Conservation (phyloP, 2,329 filamentous ascomycete genomes). For the Rhinocladiella mackenziei region DNA sequence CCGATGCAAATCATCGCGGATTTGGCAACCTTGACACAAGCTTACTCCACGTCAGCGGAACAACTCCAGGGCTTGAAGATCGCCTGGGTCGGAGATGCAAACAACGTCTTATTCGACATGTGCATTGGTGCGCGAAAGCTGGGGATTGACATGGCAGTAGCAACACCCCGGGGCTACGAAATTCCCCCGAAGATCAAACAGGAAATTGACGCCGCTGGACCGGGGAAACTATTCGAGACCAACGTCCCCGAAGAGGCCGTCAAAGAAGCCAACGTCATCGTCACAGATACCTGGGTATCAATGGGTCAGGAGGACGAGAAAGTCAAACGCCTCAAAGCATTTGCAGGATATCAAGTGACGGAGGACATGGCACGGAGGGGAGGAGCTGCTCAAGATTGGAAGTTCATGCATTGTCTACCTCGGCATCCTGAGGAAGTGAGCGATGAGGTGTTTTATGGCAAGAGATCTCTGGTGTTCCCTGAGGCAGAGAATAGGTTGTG, state of each 20-base stretch:
- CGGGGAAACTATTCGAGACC: slow-evolving; percentile 67
- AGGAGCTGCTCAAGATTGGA: slow-evolving; percentile 84
- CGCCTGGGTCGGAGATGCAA: slow-evolving; percentile 94
- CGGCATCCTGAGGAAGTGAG: slow-evolving; percentile 88
- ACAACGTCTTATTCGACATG: slow-evolving; percentile 94
- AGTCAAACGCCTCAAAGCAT: slow-evolving; percentile 70
- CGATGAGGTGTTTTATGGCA: slow-evolving; percentile 90
- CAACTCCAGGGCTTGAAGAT: slow-evolving; percentile 81
- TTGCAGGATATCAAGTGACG: slow-evolving; percentile 88
- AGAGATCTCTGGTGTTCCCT: slow-evolving; percentile 79
- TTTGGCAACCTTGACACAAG: slow-evolving; percentile 83
- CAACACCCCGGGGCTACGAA: slow-evolving; percentile 77
- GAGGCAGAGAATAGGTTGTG: slow-evolving; percentile 95
- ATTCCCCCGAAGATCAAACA: slow-evolving; percentile 72
- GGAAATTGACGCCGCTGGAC: slow-evolving; percentile 63
- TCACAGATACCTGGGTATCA: slow-evolving; percentile 96
- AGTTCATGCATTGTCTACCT: slow-evolving; percentile 97
- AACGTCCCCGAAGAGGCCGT: slow-evolving; percentile 78
- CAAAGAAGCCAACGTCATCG: slow-evolving; percentile 79
- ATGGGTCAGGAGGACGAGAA: slow-evolving; percentile 95
- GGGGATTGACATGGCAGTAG: slow-evolving; percentile 80
- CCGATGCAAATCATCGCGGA: slow-evolving; percentile 93
- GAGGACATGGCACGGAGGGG: slow-evolving; percentile 76
- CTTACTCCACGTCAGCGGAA: slow-evolving; percentile 53
- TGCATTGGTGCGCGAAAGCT: slow-evolving; percentile 83